phyloP scores from a whole-genome alignment of 805 yeast species.

The Isabelozyma pseudorhagii region DNA sequence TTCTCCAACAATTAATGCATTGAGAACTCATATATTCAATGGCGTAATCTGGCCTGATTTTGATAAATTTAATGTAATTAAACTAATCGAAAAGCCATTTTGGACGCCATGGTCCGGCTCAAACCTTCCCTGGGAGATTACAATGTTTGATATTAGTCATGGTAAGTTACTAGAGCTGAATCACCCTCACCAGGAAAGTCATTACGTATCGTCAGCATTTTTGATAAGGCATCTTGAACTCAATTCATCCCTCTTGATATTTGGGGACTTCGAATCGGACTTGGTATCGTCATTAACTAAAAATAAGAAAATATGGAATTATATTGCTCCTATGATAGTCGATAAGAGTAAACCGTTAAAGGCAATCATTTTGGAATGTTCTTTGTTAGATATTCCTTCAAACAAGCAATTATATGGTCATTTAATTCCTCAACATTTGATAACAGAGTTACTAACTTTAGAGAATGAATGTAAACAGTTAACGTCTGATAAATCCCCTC shows the following conservation, averaged over 20 bases:
- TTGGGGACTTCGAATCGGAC: slow-evolving; percentile 87
- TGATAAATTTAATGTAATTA: slow-evolving; percentile 26
- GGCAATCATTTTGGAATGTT: slow-evolving; percentile 76
- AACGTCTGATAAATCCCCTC: slow-evolving; percentile 21
- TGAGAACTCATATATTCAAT: slow-evolving; percentile 63
- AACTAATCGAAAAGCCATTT: slow-evolving; percentile 13
- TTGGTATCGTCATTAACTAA: slow-evolving; percentile 33
- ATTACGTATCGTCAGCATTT: slow-evolving; percentile 56
- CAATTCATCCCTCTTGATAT: slow-evolving; percentile 47
- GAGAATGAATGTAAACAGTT: slow-evolving; percentile 11
- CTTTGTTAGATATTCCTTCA: slow-evolving; percentile 36
- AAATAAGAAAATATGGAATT: slow-evolving; percentile 53
- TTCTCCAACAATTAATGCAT: slow-evolving; percentile 46
- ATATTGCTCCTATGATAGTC: slow-evolving; percentile 46
- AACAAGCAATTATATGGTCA: slow-evolving; percentile 69
- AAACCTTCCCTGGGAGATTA: slow-evolving; percentile 18
- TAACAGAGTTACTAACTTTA: slow-evolving; percentile 49
- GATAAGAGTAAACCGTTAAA: slow-evolving; percentile 31
- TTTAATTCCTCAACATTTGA: slow-evolving; percentile 62
- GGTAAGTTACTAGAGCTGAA: slow-evolving; percentile 15
- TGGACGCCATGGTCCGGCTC: slow-evolving; percentile 7
- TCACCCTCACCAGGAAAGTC: background rate
- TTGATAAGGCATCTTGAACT: slow-evolving; percentile 40
- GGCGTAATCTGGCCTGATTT: slow-evolving; percentile 79
- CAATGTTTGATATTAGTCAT: slow-evolving; percentile 32